Base-by-base conservation (phyloP, 1,139 yeast species). In the Lodderomyces beijingensis region DNA sequence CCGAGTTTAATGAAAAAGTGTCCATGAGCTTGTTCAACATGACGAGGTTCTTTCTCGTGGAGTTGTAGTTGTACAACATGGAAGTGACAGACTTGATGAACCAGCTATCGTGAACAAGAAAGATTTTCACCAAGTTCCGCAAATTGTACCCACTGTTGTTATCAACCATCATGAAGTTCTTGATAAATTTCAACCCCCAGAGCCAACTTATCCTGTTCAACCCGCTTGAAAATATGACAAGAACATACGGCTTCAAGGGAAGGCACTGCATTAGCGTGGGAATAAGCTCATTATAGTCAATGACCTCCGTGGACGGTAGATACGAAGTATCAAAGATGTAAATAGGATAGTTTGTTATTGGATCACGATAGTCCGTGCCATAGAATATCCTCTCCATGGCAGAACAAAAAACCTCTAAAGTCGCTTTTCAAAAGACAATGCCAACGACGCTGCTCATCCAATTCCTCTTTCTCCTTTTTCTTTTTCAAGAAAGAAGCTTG, bases 41-140 rank as follows among this genome's bases (percentile, higher is more conserved):
- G 25, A 48, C 51, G 10, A 65, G 38, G 35, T 55, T 60, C 38
- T 59, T 58, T 34, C 49, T 60, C 8, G 73, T 64, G 11, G 53
- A 39, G 34, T 58, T 55, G 37, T 52, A 60, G 46, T 82, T 84
- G 38, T 79, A 67, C 39, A 86, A 61, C 33, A 87, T 74, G 38
- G 86, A 91, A 14, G 86, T 74, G 23, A 88, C 71, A 0, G 95
- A 82, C 46, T 88, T 77, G 12, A 87, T 75, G 61, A 91, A 76
- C 91, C 96, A 88, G 34, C 86, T 82, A 48, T 89, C 96, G 55
- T 91, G 97, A 4, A 91, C 95, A 25, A 89, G 73, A 44, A 82
- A 83, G 3, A 87, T 65, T 46, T 77, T 80, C 34, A 64, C 63
- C 33, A 88, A 59, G 35, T 74, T 57, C 24, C 49, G 41, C 25